phyloP scores from a whole-genome alignment of 345 rosid genomes.

The Odontarrhena argentea region DNA sequence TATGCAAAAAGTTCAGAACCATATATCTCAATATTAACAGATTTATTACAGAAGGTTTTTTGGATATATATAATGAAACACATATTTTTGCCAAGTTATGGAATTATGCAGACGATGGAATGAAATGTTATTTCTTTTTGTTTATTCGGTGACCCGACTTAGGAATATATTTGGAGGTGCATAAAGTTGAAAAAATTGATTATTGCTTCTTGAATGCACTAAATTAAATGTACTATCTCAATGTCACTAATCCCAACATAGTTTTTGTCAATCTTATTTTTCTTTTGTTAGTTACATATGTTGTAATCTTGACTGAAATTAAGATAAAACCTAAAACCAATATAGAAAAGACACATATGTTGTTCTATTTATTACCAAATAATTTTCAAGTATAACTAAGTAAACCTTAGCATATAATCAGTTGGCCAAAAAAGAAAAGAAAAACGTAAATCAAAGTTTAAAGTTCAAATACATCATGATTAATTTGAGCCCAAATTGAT shows the following conservation, averaged over 20 bases:
- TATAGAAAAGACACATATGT: too few relatives aligned
- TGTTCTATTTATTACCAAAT: too few relatives aligned
- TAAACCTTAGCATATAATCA: too few relatives aligned
- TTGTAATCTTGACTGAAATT: too few relatives aligned
- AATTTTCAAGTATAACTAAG: too few relatives aligned
- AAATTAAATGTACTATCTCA: constrained; percentile 13
- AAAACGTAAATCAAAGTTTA: too few relatives aligned
- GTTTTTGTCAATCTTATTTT: too few relatives aligned
- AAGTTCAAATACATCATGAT: too few relatives aligned
- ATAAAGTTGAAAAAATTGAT: constrained; percentile 27
- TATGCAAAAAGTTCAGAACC: not conserved
- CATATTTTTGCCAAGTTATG: constrained; percentile 1
- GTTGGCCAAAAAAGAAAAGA: too few relatives aligned
- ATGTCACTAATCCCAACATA: constrained; percentile 2
- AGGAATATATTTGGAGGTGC: not conserved
- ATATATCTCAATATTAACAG: constrained; percentile 1
- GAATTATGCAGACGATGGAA: not conserved
- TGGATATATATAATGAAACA: constrained; percentile 1
- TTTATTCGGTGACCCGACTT: constrained; percentile 7
- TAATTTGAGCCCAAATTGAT: too few relatives aligned
- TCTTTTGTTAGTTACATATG: too few relatives aligned
- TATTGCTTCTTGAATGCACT: constrained; percentile 28
- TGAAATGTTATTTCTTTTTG: not conserved
- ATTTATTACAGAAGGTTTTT: not conserved
- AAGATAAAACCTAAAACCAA: too few relatives aligned